A percentile compares a stretch with the other conserved stretches of the same genome.
Conservation (phyloP, 1,284 basidiomycete species). For the Marasmius tenuissimus region DNA sequence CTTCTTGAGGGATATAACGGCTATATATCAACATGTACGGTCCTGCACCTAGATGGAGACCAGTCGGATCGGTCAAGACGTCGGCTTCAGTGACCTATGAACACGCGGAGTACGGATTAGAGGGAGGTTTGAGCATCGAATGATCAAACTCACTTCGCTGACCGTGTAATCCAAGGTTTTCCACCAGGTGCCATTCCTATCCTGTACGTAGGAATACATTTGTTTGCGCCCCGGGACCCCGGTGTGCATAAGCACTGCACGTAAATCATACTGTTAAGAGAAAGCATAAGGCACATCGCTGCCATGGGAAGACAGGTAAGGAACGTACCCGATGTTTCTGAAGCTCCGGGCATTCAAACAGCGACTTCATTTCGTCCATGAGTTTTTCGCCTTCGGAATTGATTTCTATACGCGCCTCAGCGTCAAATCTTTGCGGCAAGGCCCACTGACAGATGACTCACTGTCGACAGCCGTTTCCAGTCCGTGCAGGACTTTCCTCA, state of each 20-base stretch:
- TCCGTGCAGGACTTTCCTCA: constrained; percentile 47
- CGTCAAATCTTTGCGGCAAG: background rate
- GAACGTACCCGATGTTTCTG: constrained; percentile 55
- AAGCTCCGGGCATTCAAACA: constrained; percentile 64
- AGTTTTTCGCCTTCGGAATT: constrained; percentile 47
- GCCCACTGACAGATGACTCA: constrained; percentile 25
- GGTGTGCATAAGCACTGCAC: constrained; percentile 71
- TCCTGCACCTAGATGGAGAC: constrained; percentile 70
- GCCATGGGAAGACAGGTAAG: background rate
- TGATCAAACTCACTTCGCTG: constrained; percentile 46
- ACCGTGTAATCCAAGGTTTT: constrained; percentile 73
- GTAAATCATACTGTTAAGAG: constrained; percentile 65
- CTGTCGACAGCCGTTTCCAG: constrained; percentile 57
- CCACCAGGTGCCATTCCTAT: constrained; percentile 65
- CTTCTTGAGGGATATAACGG: constrained; percentile 40
- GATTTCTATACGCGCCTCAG: constrained; percentile 40
- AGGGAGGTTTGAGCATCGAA: background rate
- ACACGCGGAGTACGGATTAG: background rate
- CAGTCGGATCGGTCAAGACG: constrained; percentile 64
- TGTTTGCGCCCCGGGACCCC: constrained; percentile 72
- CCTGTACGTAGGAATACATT: constrained; percentile 72
- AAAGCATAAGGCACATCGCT: background rate
- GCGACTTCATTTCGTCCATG: constrained; percentile 36
- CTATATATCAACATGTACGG: constrained; percentile 76
- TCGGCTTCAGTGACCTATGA: constrained; percentile 66